phyloP scores from a whole-genome alignment of 805 yeast genomes.

The Metschnikowia dekortorum region DNA sequence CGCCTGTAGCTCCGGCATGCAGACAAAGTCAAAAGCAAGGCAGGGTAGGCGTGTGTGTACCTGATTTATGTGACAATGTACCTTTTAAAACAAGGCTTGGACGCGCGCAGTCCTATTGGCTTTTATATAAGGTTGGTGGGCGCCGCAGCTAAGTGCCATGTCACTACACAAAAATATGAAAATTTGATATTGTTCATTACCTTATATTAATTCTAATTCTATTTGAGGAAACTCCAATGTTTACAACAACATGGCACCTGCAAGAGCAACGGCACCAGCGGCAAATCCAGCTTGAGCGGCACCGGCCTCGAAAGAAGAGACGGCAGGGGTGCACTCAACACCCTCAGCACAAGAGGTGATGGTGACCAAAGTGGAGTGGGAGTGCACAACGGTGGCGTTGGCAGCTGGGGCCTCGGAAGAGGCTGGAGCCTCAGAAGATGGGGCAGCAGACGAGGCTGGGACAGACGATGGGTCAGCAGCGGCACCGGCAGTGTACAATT shows the following conservation, averaged over 20 bases:
- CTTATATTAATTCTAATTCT: neutral
- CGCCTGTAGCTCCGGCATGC: too few relatives aligned
- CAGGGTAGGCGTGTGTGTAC: too few relatives aligned
- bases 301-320: slow-evolving; percentile 8
- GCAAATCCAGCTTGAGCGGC: slow-evolving; percentile 14
- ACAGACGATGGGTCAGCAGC: slow-evolving; percentile 7
- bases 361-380: slow-evolving; percentile 22
- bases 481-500: slow-evolving; percentile 8
- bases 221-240: neutral
- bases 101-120: too few relatives aligned
- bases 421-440: slow-evolving; percentile 23
- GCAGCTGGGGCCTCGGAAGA: slow-evolving; percentile 25
- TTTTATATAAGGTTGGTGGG: too few relatives aligned
- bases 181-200: too few relatives aligned
- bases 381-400: slow-evolving; percentile 16
- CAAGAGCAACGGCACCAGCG: slow-evolving; percentile 15
- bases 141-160: too few relatives aligned
- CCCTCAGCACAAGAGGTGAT: slow-evolving; percentile 23
- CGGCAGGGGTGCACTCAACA: slow-evolving; percentile 5
- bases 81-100: too few relatives aligned
- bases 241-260: slow-evolving; percentile 16
- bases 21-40: too few relatives aligned
- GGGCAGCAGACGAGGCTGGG: slow-evolving; percentile 20
- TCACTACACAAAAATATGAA: too few relatives aligned
- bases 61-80: too few relatives aligned